Percentiles rank a stretch among this genome's conserved stretches.
Evolutionary conservation across 768 basidiomycete species (phyloP).

Genomic region (Boletus rubroflammeus): DNA sequence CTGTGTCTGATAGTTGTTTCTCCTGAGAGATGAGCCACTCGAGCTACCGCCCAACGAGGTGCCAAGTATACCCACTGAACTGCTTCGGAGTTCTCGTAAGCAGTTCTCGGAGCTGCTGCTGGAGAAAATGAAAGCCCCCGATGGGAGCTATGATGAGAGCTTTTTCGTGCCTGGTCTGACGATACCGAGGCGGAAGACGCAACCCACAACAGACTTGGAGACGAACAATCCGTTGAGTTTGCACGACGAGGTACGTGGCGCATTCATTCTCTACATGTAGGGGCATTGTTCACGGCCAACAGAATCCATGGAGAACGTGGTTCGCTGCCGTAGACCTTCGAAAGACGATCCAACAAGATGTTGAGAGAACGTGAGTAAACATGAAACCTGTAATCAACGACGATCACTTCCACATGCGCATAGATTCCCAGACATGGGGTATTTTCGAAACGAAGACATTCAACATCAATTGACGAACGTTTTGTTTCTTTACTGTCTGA

Average conservation of each 20-base stretch:
- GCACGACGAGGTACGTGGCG: constrained; percentile 57
- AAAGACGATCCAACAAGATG: constrained; percentile 89
- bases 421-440: constrained; percentile 94
- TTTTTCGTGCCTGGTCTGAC: constrained; percentile 52
- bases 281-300: neutral
- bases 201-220: constrained; percentile 47
- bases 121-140: constrained; percentile 78
- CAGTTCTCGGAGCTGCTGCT: constrained; percentile 56
- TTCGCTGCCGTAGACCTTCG: constrained; percentile 86
- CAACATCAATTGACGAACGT: constrained; percentile 82
- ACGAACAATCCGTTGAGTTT: constrained; percentile 80
- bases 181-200: constrained; percentile 31
- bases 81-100: constrained; percentile 48
- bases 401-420: neutral
- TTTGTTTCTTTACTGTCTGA: constrained; percentile 77
- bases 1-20: constrained; percentile 53
- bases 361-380: constrained; percentile 82
- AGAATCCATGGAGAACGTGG: constrained; percentile 97
- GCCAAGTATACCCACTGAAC: constrained; percentile 36
- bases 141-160: constrained; percentile 77
- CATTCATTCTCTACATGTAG: neutral
- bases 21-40: constrained; percentile 63
- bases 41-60: constrained; percentile 42
- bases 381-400: constrained; percentile 1
- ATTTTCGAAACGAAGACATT: constrained; percentile 75